Percentiles rank a stretch among this genome's conserved stretches.
Conservation (phyloP, 345 rosid species). For the Camelina hispida region DNA sequence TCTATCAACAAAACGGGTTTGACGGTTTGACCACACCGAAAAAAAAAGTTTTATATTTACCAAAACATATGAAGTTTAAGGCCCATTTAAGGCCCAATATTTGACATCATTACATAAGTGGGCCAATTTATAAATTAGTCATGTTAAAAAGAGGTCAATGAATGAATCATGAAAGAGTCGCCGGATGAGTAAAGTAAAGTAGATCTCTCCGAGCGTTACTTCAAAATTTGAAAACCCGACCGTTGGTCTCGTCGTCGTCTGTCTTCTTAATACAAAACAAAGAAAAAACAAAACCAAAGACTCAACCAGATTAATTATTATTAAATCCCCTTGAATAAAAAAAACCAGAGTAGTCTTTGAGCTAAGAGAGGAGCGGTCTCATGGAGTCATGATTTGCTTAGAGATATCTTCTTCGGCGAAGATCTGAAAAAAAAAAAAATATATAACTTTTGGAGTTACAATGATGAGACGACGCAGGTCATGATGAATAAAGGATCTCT, state of each 20-base stretch:
- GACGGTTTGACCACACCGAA: too few relatives aligned
- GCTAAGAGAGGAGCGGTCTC: constrained; percentile 15
- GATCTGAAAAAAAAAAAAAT: background rate
- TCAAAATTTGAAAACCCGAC: constrained; percentile 49
- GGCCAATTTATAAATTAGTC: constrained; percentile 31
- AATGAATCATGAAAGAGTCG: constrained; percentile 7
- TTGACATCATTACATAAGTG: background rate
- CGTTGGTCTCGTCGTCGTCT: constrained; percentile 36
- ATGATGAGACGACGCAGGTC: constrained; percentile 63
- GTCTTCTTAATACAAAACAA: constrained; percentile 3
- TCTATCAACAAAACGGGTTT: too few relatives aligned
- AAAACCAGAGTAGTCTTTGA: background rate
- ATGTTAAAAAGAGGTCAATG: constrained; percentile 4
- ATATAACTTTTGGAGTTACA: background rate
- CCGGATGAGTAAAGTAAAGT: constrained; percentile 38
- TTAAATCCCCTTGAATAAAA: background rate
- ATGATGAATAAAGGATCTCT: too few relatives aligned
- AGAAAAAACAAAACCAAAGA: background rate
- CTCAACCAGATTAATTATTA: constrained; percentile 7
- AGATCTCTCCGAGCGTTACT: constrained; percentile 45
- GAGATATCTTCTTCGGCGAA: constrained; percentile 7
- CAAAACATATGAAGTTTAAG: too few relatives aligned
- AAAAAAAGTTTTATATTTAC: too few relatives aligned
- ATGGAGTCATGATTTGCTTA: constrained; percentile 28
- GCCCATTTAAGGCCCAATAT: background rate